Evolutionary conservation across 345 rosid species (phyloP).

Genomic region (Acer campestre): DNA sequence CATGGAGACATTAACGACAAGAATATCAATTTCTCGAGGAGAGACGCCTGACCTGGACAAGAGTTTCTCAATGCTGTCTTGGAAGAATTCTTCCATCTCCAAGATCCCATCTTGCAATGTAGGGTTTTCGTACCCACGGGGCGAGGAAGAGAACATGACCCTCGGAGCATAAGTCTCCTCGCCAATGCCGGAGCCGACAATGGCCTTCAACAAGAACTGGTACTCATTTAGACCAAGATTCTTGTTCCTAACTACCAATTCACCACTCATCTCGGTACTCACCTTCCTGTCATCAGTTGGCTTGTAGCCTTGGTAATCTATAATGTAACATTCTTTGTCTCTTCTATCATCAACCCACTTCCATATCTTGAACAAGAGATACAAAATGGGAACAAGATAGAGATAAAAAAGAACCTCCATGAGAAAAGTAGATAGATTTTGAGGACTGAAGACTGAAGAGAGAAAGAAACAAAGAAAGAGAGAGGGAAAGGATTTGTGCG

Average conservation of each 20-base stretch:
- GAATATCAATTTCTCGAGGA: slow-evolving; percentile 66
- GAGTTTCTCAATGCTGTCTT: slow-evolving; percentile 60
- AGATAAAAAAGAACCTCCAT: slow-evolving; percentile 48
- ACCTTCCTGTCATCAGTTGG: slow-evolving; percentile 63
- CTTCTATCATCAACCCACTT: slow-evolving; percentile 42
- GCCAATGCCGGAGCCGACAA: slow-evolving; percentile 70
- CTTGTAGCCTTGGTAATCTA: slow-evolving; percentile 66
- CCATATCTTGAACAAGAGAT: slow-evolving; percentile 39
- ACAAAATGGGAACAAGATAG: slow-evolving; percentile 29
- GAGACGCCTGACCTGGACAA: slow-evolving; percentile 63
- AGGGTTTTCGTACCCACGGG: slow-evolving; percentile 63
- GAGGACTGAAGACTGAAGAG: background rate
- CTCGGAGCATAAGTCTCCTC: slow-evolving; percentile 75
- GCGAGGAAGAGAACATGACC: slow-evolving; percentile 33
- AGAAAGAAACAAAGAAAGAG: background rate
- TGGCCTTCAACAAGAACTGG: slow-evolving; percentile 67
- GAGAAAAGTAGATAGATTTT: background rate
- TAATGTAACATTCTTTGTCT: slow-evolving; percentile 56
- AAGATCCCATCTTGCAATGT: slow-evolving; percentile 52
- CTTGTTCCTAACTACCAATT: slow-evolving; percentile 44
- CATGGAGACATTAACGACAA: slow-evolving; percentile 87
- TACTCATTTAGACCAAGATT: slow-evolving; percentile 59
- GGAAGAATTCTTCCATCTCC: slow-evolving; percentile 90
- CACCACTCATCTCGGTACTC: slow-evolving; percentile 47
- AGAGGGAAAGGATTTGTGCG: no score